A percentile compares a stretch with the other conserved stretches of the same genome.
phyloP scores from a whole-genome alignment of 2,329 filamentous ascomycete genomes.

The Cytospora mali region DNA sequence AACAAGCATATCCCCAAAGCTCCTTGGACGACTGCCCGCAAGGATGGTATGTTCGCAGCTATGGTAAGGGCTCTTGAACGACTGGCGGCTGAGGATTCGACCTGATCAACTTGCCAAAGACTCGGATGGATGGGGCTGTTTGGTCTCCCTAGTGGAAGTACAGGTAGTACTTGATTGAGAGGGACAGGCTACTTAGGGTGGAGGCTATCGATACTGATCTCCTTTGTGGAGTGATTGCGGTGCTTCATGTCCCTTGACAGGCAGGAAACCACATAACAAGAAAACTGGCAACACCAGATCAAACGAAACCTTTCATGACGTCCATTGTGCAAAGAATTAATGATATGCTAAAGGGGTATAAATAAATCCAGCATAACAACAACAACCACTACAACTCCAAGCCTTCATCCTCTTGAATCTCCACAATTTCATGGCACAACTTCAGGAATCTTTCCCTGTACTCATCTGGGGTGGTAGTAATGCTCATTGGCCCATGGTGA shows the following conservation, averaged over 20 bases:
- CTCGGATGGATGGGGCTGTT: neutral
- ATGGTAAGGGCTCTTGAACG: neutral
- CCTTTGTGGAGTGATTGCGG: neutral
- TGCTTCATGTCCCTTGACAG: neutral
- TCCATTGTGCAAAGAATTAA: neutral
- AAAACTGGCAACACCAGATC: neutral
- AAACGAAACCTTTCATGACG: neutral
- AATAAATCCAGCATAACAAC: neutral
- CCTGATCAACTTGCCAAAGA: neutral
- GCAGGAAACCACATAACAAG: neutral
- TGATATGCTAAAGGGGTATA: conserved; percentile 8
- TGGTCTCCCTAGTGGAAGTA: neutral
- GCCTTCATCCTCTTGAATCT: conserved; percentile 32
- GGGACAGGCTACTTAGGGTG: neutral
- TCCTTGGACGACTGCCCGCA: too few species aligned
- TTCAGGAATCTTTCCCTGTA: conserved; percentile 60
- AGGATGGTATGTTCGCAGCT: too few species aligned
- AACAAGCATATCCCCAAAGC: too few species aligned
- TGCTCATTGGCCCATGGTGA: conserved; percentile 71
- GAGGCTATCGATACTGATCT: neutral
- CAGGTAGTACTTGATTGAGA: neutral
- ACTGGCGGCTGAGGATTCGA: neutral
- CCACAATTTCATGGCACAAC: conserved; percentile 50
- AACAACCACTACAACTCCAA: neutral
- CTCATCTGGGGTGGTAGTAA: conserved; percentile 69